phyloP scores from a whole-genome alignment of 495 filamentous ascomycete genomes.

The Staphylotrichum longicolle region DNA sequence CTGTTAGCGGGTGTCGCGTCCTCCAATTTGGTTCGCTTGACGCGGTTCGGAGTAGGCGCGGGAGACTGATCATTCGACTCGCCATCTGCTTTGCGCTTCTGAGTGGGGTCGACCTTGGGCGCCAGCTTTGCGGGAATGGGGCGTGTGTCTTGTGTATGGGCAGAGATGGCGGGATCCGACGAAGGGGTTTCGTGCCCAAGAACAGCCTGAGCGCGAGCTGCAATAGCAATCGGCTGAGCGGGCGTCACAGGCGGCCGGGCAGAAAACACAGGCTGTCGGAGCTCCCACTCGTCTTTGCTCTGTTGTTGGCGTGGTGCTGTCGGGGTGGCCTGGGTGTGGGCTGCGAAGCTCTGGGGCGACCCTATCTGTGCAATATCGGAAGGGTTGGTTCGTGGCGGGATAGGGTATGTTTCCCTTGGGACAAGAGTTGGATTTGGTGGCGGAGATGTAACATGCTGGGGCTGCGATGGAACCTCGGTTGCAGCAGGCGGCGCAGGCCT shows the following conservation, averaged over 20 bases:
- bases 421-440: background rate
- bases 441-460: background rate
- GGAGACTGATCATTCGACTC: conserved; percentile 6
- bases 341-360: background rate
- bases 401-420: background rate
- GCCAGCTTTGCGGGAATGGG: background rate
- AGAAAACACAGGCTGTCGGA: background rate
- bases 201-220: background rate
- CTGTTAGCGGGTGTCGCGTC: background rate
- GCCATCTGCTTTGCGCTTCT: conserved; percentile 10
- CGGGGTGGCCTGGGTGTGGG: background rate
- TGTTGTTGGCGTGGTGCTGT: background rate
- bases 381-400: background rate
- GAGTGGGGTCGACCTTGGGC: background rate
- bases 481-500: background rate
- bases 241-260: background rate
- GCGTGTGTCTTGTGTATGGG: background rate
- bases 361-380: background rate
- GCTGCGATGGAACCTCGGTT: conserved; percentile 8
- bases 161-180: background rate
- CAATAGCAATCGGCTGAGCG: background rate
- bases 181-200: background rate
- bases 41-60: background rate
- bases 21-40: conserved; percentile 14
- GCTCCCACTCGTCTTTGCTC: too few species aligned